Percentiles rank a stretch among this genome's conserved stretches.
These are phyloP conservation scores for Neofusicoccum cordaticola DNA, from an alignment of 2,329 filamentous ascomycete species.

Conservation along the genomic window DNA sequence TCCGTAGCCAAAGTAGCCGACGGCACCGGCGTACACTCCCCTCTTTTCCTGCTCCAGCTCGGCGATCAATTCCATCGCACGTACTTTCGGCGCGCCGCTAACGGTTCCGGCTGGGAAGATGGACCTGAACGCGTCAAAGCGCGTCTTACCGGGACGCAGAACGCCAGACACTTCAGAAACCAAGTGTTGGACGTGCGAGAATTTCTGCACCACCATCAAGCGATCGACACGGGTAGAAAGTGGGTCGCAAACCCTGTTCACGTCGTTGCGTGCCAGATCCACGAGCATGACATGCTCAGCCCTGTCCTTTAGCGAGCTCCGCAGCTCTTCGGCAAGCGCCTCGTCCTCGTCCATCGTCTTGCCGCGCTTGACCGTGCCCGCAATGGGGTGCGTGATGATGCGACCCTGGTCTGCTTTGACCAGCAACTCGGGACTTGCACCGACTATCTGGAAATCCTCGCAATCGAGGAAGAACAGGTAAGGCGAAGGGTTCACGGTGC, in stretches of 20 bases:
- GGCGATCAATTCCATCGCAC: constrained; percentile 94
- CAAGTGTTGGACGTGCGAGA: constrained; percentile 95
- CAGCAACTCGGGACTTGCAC: constrained; percentile 89
- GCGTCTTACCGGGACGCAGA: constrained; percentile 76
- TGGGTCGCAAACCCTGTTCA: constrained; percentile 93
- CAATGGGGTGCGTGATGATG: constrained; percentile 95
- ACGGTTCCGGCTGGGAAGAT: constrained; percentile 98
- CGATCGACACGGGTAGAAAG: constrained; percentile 85
- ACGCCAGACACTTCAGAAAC: constrained; percentile 93
- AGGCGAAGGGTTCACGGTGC: constrained; percentile 95
- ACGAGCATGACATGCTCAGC: constrained; percentile 79
- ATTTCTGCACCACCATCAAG: constrained; percentile 67
- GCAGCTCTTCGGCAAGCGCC: constrained; percentile 71
- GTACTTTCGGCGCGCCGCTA: constrained; percentile 90
- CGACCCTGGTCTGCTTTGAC: constrained; percentile 85
- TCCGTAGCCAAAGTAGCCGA: constrained; percentile 93
- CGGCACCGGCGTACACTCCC: constrained; percentile 91
- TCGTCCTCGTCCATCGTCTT: constrained; percentile 78
- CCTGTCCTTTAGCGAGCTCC: constrained; percentile 78
- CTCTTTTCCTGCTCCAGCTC: constrained; percentile 93
- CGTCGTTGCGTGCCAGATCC: constrained; percentile 91
- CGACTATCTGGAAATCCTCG: constrained; percentile 88
- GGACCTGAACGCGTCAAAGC: constrained; percentile 92
- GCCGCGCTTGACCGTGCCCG: constrained; percentile 88
- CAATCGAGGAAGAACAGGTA: constrained; percentile 97